These are phyloP conservation scores for Parsonsia alboflavescens DNA, from an alignment of 257 asterid genomes.

Conservation along the genomic window DNA sequence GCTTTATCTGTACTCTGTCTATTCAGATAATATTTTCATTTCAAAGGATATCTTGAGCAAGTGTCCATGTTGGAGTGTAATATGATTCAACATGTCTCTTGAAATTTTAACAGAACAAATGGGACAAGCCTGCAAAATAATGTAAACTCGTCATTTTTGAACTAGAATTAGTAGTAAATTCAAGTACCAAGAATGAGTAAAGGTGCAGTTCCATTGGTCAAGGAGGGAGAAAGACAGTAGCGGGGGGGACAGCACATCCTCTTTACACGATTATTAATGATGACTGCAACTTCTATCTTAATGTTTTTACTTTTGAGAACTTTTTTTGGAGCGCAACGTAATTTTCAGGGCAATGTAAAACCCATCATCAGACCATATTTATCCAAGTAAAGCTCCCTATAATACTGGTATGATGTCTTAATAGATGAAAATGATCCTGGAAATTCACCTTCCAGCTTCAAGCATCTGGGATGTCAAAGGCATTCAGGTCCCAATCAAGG, in stretches of 20 bases:
- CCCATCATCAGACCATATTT: neutral
- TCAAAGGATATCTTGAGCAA: slow-evolving; percentile 69
- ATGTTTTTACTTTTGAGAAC: neutral
- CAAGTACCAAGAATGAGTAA: neutral
- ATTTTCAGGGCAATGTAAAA: neutral
- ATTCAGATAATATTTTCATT: neutral
- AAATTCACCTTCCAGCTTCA: slow-evolving; percentile 1
- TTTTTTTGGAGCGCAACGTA: neutral
- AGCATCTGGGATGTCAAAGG: neutral
- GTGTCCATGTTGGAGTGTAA: slow-evolving; percentile 75
- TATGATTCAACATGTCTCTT: slow-evolving; percentile 64
- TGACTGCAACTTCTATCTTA: neutral
- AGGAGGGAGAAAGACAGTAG: neutral
- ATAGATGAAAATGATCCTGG: neutral
- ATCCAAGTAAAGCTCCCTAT: neutral
- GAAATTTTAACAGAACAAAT: slow-evolving; percentile 70
- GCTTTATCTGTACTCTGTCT: neutral
- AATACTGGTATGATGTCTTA: neutral
- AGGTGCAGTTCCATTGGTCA: neutral
- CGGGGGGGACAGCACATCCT: neutral
- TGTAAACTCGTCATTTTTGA: slow-evolving; percentile 4
- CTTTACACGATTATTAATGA: neutral
- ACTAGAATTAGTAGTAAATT: neutral
- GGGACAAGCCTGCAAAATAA: slow-evolving; percentile 66
- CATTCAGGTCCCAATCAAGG: neutral